Evolutionary conservation across 257 asterid genomes (phyloP), one percentile per base, ranked within the genome.

Genomic region (Leptodermis oblonga): DNA sequence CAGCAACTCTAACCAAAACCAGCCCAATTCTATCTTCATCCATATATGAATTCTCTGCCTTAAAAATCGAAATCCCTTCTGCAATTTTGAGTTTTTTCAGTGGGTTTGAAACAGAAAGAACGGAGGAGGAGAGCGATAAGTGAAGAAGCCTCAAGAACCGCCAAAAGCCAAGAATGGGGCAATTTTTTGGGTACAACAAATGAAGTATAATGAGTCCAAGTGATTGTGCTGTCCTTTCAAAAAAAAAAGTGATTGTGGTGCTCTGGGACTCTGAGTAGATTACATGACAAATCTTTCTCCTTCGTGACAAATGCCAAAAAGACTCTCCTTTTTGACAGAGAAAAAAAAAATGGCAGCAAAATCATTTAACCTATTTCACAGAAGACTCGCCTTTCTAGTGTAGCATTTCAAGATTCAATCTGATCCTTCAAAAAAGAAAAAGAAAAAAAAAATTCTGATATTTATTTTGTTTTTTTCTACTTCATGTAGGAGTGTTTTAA

Each of bases 21-120:
- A 83, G 48, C 12, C 79, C 85, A 70, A 83, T 74, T 73, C 75
- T 78, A 20, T 78, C 87, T 70, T 70, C 83, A 17, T 83, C 87
- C 87, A 83, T 83, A 53, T 31, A 42, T 42, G 73, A 9, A 45
- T 9, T 37, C 15, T 23, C 34, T n/a, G 51, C 48, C 23, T 42
- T 58, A 0, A 18, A 59, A 18, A 20, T 4, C 10, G 43, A 39
- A 39, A 39, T 39, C 43, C 10, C 4, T 22, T 42, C 33, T 5
- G 9, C 45, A 55, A 5, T 62, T 60, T 33, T 49, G 67, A 31
- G 53, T 65, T 43, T 10, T 42, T 17, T 4, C 5, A 41, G 65
- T 73, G 65, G 75, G 62, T 51, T 42, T 31, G 42, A 42, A 70
- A 31, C 61, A 65, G 26, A 34, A 70, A 26, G 65, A 59, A 28